Evolutionary conservation across 2,329 filamentous ascomycete genomes (phyloP), one percentile per base, ranked within the genome.

Genomic region (Aureobasidium zeae): DNA sequence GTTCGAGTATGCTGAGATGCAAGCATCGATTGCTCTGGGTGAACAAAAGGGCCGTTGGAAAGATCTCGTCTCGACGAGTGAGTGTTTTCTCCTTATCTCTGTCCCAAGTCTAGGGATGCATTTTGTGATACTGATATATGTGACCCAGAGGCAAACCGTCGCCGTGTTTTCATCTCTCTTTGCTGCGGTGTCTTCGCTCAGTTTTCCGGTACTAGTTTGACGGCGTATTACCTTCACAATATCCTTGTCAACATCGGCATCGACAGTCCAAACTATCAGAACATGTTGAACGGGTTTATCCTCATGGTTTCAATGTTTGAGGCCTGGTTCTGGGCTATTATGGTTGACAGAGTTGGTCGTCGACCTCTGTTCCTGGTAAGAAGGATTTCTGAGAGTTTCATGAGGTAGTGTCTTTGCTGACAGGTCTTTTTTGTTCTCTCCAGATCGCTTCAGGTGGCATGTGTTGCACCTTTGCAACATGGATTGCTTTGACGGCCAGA

Each of bases 1-100:
- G 52, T 78, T 79, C 56, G 76, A 83, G 57, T 80, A 71, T 57
- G 70, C 70, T 30, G 79, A 83, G 62, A 83, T 83, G 60, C 72
- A 71, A 54, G 71, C 24, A 37, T 22, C 25, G 19, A 4, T 17
- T 24, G 6, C 9, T n/a, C 2, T 15, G 13, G 16, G 29, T 12
- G 38, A 16, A 8, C 28, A 42, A 24, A 42, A 28, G 16, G 36
- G 16, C 2, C 12, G 38, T 19, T 42, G 19, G 8, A 42, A 19
- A 12, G 19, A 33, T 19, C 31, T 33, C n/a, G 10, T 20, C 28
- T 30, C 28, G 7, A 30, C 28, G 5, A 30, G 28, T 30, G 13
- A 30, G 28, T 30, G 13, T n/a, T 15, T 12, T 7, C 7, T 25
- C 7, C 28, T 30, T 11, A 5, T 16, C 9, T 25, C 16, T 10